Base-by-base conservation (phyloP, 129 eudicot species). In the Chrysanthemum makinoi region DNA sequence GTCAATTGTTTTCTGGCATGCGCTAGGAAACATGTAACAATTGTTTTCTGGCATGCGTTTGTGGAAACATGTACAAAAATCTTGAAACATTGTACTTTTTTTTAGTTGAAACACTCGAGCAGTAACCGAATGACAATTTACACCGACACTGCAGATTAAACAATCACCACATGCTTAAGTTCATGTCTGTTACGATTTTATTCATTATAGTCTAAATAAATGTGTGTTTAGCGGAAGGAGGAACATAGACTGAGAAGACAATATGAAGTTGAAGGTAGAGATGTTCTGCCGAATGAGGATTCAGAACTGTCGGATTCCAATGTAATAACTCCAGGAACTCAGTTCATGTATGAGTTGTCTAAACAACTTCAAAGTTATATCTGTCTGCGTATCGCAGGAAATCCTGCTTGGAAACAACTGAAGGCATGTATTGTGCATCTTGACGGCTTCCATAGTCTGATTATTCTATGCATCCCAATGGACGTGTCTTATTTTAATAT, bases 271-370 rank as follows among this genome's bases (percentile, higher is more conserved):
- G 80, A 83, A 81, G 91, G 91, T 8, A 83, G 52, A 76, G 26
- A 67, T 3, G 74, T 86, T 54, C 44, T 81, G 3, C 89, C 89
- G 0, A 67, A 69, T 14, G 30, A 54, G 43, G 77, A 86, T 67
- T 69, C 87, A 0, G 65, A 79, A 61, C 66, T 81, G n/a, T 68
- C 72, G 0, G 96, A 86, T 81, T 86, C 91, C 0, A 88, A 86
- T 54, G 72, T 88, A 0, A 88, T 86, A 0, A 88, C 96, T 0
- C 96, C 91, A 0, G 91, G 91, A 2, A 88, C 89, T 0, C 76
- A 68, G 28, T 88, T 88, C 17, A 88, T 88, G 96, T 43, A 22
- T 11, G 54, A 58, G 43, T 72, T 88, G 3, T 79, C 96, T 0
- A 69, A 68, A 16, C 80, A 73, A 44, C 87, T 88, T 8, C 72